Evolutionary conservation across 768 basidiomycete genomes (phyloP).

Genomic region (Naematelia encephala): DNA sequence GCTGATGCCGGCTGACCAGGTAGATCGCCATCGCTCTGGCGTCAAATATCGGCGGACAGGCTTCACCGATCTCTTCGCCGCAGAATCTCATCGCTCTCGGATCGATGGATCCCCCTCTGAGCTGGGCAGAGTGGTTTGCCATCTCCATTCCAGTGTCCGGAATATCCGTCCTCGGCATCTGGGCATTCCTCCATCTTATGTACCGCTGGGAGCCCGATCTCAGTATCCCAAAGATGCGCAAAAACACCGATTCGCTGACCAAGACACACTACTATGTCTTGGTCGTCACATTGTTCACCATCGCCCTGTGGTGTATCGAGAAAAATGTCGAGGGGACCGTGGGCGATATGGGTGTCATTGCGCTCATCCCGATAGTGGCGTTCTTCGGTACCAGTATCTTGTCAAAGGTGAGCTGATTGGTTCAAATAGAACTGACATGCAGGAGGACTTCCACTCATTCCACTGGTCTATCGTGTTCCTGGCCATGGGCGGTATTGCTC

Average conservation of each 20-base stretch:
- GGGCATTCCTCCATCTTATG: constrained; percentile 77
- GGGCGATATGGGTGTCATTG: constrained; percentile 97
- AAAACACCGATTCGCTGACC: constrained; percentile 76
- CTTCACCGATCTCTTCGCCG: constrained; percentile 94
- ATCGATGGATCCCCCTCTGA: constrained; percentile 78
- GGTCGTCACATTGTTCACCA: constrained; percentile 76
- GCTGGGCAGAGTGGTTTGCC: constrained; percentile 90
- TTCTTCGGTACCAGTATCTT: constrained; percentile 93
- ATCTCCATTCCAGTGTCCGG: constrained; percentile 88
- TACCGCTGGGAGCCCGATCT: constrained; percentile 68
- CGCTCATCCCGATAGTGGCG: constrained; percentile 82
- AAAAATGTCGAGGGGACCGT: constrained; percentile 69
- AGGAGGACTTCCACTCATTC: constrained; percentile 54
- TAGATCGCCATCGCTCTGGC: constrained; percentile 96
- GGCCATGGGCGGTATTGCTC: constrained; percentile 85
- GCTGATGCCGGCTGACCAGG: background rate
- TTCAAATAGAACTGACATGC: constrained; percentile 3
- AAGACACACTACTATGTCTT: constrained; percentile 85
- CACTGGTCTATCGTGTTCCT: constrained; percentile 47
- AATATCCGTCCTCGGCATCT: constrained; percentile 82
- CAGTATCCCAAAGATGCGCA: constrained; percentile 77
- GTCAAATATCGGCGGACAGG: constrained; percentile 95
- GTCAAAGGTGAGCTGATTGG: constrained; percentile 66
- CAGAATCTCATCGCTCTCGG: constrained; percentile 91
- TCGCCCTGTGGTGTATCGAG: constrained; percentile 84